Base-by-base conservation (phyloP, 495 filamentous ascomycete genomes). In the Hypoxylon rickii region DNA sequence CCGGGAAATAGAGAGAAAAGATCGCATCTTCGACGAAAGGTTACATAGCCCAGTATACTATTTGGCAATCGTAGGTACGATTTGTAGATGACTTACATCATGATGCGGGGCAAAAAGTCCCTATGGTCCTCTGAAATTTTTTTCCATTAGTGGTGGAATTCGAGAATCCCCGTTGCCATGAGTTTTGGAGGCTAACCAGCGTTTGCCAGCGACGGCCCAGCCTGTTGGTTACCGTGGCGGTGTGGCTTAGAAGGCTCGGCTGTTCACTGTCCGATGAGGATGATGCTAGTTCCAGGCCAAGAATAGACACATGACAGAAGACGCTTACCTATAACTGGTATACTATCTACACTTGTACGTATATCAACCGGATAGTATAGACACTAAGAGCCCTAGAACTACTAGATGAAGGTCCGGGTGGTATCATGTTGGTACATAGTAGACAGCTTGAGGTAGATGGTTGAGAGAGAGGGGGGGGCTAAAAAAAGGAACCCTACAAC, bases 271-370 rank as follows among this genome's bases (percentile, higher is more conserved):
- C 39, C 17, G 46, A 41, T 10, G n/a, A 44, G 29, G 37, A 44
- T 17, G 39, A 44, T 49, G 17, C n/a, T 41, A 37, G 37, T 38
- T 42, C 41, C 20, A 20, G 36, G 42, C 58, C 55, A 61, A 61
- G 51, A 51, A 51, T 62, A 62, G 58, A 44, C 26, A 34, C 24
- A 22, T n/a, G n/a, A n/a, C n/a, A n/a, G n/a, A n/a, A n/a, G n/a
- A n/a, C n/a, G n/a, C n/a, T n/a, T n/a, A n/a, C n/a, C n/a, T n/a
- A n/a, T n/a, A n/a, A n/a, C n/a, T n/a, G n/a, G n/a, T n/a, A n/a
- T n/a, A n/a, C n/a, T n/a, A n/a, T n/a, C n/a, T n/a, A n/a, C n/a
- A n/a, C n/a, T n/a, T n/a, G n/a, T n/a, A n/a, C n/a, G n/a, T n/a
- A n/a, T n/a, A n/a, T n/a, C n/a, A n/a, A n/a, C n/a, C n/a, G n/a